Conservation (phyloP, 2,329 filamentous ascomycete genomes). For the Fusarium newnesense region DNA sequence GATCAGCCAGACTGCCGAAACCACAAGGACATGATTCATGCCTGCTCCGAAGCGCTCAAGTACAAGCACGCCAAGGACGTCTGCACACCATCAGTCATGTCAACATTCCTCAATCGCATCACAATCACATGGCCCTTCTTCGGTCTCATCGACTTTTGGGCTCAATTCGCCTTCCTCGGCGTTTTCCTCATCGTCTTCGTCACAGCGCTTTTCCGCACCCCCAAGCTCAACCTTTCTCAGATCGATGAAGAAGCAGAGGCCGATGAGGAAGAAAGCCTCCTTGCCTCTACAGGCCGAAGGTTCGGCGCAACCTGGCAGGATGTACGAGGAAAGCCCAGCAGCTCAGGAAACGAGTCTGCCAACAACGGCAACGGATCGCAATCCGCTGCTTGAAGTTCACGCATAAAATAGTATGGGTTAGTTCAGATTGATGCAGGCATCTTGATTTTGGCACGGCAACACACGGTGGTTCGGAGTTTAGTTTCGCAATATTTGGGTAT, state of each 20-base stretch:
- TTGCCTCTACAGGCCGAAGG: slow-evolving; percentile 83
- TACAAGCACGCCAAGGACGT: slow-evolving; percentile 79
- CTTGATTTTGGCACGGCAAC: slow-evolving; percentile 7
- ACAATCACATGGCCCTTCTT: slow-evolving; percentile 97
- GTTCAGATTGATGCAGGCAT: slow-evolving; percentile 11
- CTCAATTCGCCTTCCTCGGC: slow-evolving; percentile 89
- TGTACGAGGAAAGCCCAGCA: slow-evolving; percentile 68
- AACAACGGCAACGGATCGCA: slow-evolving; percentile 34
- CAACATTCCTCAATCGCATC: slow-evolving; percentile 91
- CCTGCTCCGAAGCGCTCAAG: slow-evolving; percentile 81
- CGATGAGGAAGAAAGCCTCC: slow-evolving; percentile 91
- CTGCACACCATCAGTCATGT: slow-evolving; percentile 91
- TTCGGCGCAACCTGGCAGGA: slow-evolving; percentile 92
- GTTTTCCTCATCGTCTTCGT: slow-evolving; percentile 86
- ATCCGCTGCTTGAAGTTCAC: slow-evolving; percentile 28
- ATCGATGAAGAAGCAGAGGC: slow-evolving; percentile 90
- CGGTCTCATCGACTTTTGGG: slow-evolving; percentile 93
- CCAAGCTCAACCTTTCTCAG: slow-evolving; percentile 78
- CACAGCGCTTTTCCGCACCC: slow-evolving; percentile 82
- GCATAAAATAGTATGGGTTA: not conserved
- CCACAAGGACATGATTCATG: slow-evolving; percentile 76
- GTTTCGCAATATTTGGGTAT: slow-evolving; percentile 23
- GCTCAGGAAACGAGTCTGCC: slow-evolving; percentile 23
- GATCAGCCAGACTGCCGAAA: slow-evolving; percentile 80
- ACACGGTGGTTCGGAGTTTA: slow-evolving; percentile 19